Percentiles rank a stretch among this genome's conserved stretches.
Conservation (phyloP, 371 early-diverging fungal species). For the Lichtheimia hyalospora region DNA sequence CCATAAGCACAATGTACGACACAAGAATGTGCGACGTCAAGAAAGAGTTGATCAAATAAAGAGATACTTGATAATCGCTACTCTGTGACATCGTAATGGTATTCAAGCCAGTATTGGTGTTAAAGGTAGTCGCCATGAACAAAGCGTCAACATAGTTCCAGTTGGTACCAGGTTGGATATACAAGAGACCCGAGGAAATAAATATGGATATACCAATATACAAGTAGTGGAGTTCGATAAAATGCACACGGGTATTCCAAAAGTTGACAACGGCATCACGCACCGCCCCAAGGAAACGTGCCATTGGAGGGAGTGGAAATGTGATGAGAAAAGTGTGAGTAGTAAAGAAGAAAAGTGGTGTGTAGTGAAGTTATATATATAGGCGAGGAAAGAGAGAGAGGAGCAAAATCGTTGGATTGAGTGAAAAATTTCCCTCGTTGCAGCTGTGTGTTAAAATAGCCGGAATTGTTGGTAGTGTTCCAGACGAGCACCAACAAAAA, state of each 20-base stretch:
- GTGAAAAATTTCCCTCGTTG: too few species aligned
- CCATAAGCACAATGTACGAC: conserved; percentile 29
- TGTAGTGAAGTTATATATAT: not conserved
- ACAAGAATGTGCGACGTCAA: conserved; percentile 38
- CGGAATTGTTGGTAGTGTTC: not conserved
- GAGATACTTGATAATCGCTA: conserved; percentile 25
- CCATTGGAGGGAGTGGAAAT: not conserved
- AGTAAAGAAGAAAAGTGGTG: not conserved
- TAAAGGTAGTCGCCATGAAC: conserved; percentile 37
- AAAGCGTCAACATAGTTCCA: conserved; percentile 42
- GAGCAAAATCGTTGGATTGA: not conserved
- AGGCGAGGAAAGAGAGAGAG: conserved; percentile 4
- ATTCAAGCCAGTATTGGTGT: conserved; percentile 42
- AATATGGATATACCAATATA: conserved; percentile 31
- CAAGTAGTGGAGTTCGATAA: conserved; percentile 41
- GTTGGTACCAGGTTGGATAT: conserved; percentile 29
- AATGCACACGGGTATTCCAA: conserved; percentile 34
- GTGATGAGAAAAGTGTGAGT: not conserved
- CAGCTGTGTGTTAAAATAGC: not conserved
- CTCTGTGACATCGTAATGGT: conserved; percentile 34
- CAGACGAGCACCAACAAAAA: conserved; percentile 1
- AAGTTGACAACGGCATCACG: conserved; percentile 11
- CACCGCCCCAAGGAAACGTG: conserved; percentile 6
- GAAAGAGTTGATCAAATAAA: conserved; percentile 30
- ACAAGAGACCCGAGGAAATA: conserved; percentile 27